A percentile compares a stretch with the other conserved stretches of the same genome.
Evolutionary conservation across 352 stramenopile genomes (phyloP).

Genomic region (Peronospora farinosa): DNA sequence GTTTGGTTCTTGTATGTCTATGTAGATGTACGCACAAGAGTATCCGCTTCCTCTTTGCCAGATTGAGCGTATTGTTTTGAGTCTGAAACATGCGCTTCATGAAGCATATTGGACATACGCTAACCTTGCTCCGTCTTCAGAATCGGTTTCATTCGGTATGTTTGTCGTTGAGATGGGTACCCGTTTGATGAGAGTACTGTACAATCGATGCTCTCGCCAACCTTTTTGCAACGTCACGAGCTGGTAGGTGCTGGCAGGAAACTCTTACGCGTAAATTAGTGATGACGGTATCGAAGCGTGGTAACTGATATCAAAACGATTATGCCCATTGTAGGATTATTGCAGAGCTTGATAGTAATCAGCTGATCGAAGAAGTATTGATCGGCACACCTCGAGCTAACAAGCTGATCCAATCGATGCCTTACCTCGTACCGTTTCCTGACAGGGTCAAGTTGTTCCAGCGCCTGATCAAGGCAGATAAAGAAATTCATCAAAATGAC

Average conservation of each 20-base stretch:
- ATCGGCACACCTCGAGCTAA: conserved; percentile 44
- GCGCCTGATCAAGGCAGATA: conserved; percentile 47
- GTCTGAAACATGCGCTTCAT: conserved; percentile 52
- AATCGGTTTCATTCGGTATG: conserved; percentile 43
- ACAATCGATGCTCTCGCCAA: conserved; percentile 59
- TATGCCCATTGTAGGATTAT: conserved; percentile 36
- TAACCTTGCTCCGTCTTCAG: conserved; percentile 20
- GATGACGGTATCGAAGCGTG: neutral
- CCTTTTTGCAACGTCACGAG: conserved; percentile 70
- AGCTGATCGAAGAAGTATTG: conserved; percentile 54
- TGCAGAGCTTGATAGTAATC: conserved; percentile 44
- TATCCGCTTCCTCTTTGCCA: conserved; percentile 62
- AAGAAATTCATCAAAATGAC: conserved; percentile 43
- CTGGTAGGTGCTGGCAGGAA: conserved; percentile 36
- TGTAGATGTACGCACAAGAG: conserved; percentile 62
- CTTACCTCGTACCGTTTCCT: conserved; percentile 63
- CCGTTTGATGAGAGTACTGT: conserved; percentile 53
- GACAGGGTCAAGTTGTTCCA: conserved; percentile 72
- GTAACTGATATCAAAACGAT: neutral
- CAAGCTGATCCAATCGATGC: conserved; percentile 64
- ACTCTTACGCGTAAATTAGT: neutral
- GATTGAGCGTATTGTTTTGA: conserved; percentile 53
- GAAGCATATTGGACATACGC: conserved; percentile 46
- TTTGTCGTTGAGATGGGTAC: conserved; percentile 53
- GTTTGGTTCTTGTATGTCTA: neutral